Evolutionary conservation across 192 early-diverging fungal genomes (phyloP), one percentile per base, ranked within the genome.

Genomic region (Mortierella antarctica): DNA sequence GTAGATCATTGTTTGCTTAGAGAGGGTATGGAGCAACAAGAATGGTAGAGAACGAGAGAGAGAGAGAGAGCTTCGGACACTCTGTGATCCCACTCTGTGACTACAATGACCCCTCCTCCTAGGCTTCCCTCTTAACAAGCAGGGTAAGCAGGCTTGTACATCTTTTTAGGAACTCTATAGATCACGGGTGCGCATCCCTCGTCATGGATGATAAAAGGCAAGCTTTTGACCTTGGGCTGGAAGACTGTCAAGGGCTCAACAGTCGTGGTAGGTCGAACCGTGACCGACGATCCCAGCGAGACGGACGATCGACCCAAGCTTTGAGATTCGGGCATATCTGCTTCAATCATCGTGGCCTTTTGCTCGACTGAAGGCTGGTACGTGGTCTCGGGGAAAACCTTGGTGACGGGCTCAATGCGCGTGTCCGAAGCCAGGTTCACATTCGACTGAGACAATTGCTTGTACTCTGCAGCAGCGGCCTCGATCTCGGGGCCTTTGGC

Each of bases 211-310:
- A 71, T 65, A 40, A 79, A 71, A 0, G 76, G 76, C 56, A 79
- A 45, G 44, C 64, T 67, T 53, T 40, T 23, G 31, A 79, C 45
- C 61, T 71, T 71, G 57, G 68, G 76, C 56, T 62, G 76, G 56
- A 60, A 79, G 64, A 70, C 67, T 2, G 69, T 79, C 69, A 67
- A 55, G 17, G 76, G 76, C 58, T 77, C 67, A 13, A 77, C 58
- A 17, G 59, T 69, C 0, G 74, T 77, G 18, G 51, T 49, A 7
- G 74, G 74, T 0, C 74, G 74, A 20, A 77, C 58, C 40, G 67
- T 70, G 40, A 77, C 74, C 15, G 62, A 53, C 5, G 67, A 70
- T n/a, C 74, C 74, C 61, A 77, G 44, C 6, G 40, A 45, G 8
- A 59, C 67, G 5, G 67, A 70, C 7, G 74, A 77, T 10, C 67